Conservation (phyloP, 495 filamentous ascomycete genomes). For the Pyronema domesticum region DNA sequence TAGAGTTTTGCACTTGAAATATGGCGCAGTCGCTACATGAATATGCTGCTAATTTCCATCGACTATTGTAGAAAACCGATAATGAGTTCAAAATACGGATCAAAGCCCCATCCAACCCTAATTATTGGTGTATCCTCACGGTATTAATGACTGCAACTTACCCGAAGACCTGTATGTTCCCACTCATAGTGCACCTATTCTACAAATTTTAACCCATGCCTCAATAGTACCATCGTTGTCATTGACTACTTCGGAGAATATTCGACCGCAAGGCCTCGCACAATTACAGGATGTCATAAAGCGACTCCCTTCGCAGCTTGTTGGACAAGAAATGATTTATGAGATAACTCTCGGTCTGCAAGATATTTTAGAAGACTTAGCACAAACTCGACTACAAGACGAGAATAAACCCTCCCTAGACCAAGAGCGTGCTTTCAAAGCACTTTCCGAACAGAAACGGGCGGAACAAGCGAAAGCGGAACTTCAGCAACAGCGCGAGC, state of each 20-base stretch:
- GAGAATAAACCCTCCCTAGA: conserved; percentile 68
- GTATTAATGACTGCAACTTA: conserved; percentile 80
- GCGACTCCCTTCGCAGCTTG: conserved; percentile 33
- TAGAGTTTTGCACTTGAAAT: not conserved
- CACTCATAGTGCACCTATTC: not conserved
- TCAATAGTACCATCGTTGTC: conserved; percentile 37
- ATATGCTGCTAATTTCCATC: conserved; percentile 7
- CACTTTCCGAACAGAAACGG: conserved; percentile 36
- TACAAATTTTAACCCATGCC: not conserved
- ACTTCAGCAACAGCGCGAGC: conserved; percentile 29
- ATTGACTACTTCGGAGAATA: conserved; percentile 43
- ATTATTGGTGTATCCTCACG: conserved; percentile 28
- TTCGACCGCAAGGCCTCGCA: conserved; percentile 53
- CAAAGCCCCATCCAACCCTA: conserved; percentile 49
- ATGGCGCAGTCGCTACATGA: not conserved
- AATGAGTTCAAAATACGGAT: conserved; percentile 63
- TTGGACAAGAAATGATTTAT: conserved; percentile 78
- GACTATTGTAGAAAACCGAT: conserved; percentile 45
- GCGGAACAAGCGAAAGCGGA: conserved; percentile 38
- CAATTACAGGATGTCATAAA: conserved; percentile 17
- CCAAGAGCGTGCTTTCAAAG: conserved; percentile 63
- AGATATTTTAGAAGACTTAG: conserved; percentile 76
- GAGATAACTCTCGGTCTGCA: conserved; percentile 66
- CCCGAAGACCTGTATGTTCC: conserved; percentile 46
- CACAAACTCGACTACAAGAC: conserved; percentile 45